Percentiles rank a stretch among this genome's conserved stretches.
Evolutionary conservation across 1,284 basidiomycete genomes (phyloP).

Genomic region (Ustilago loliicola): DNA sequence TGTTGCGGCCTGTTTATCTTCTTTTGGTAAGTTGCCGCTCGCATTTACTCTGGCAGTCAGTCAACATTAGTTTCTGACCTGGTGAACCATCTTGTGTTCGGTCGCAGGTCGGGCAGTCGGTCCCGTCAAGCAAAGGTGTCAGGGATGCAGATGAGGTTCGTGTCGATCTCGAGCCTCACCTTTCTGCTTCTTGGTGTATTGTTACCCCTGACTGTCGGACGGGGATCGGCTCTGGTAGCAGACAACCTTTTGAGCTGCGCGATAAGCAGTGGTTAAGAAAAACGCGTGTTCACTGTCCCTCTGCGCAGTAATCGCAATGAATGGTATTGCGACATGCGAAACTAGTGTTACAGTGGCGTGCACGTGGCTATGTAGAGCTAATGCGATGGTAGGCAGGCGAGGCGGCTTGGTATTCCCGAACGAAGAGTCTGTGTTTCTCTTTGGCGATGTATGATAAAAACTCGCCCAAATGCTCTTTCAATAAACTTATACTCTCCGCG

Average conservation of each 20-base stretch:
- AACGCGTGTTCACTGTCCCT: not conserved
- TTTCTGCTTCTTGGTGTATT: not conserved
- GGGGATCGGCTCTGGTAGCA: not conserved
- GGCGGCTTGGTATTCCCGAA: constrained; percentile 80
- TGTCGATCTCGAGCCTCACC: not conserved
- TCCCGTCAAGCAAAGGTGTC: not conserved
- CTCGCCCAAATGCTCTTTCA: constrained; percentile 91
- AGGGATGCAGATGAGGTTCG: not conserved
- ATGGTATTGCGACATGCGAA: not conserved
- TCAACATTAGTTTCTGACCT: not conserved
- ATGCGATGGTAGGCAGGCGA: constrained; percentile 81
- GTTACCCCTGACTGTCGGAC: not conserved
- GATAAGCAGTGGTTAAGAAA: not conserved
- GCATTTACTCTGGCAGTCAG: not conserved
- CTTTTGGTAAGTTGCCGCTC: not conserved
- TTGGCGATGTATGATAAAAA: constrained; percentile 83
- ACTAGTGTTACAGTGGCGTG: constrained; percentile 35
- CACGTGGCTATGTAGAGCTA: constrained; percentile 36
- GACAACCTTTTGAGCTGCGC: not conserved
- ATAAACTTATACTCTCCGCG: constrained; percentile 82
- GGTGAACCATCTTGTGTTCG: not conserved
- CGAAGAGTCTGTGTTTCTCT: constrained; percentile 79
- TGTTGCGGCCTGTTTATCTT: not conserved
- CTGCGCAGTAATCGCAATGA: not conserved
- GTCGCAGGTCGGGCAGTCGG: not conserved